phyloP scores from a whole-genome alignment of 2,329 filamentous ascomycete species.

The Scedosporium minutisporum region DNA sequence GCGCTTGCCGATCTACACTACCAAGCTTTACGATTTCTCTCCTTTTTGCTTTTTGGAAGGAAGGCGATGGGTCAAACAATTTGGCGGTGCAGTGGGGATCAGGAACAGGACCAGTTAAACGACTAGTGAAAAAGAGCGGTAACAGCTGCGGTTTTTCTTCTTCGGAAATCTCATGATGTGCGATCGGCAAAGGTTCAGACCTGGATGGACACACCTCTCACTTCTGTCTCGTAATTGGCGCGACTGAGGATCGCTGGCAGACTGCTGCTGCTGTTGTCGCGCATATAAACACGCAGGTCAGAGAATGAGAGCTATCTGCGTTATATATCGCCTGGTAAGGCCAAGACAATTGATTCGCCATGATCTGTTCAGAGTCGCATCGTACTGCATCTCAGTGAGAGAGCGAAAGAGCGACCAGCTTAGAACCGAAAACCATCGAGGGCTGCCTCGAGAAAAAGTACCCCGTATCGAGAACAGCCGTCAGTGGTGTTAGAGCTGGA shows the following conservation, averaged over 20 bases:
- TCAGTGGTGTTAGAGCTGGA: too few species aligned
- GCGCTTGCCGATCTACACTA: background rate
- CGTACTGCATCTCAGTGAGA: background rate
- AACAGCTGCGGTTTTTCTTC: background rate
- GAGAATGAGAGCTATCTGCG: background rate
- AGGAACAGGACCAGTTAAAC: background rate
- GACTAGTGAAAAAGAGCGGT: background rate
- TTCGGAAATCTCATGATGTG: background rate
- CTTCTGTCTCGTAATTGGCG: background rate
- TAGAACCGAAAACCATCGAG: too few species aligned
- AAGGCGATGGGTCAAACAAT: too few species aligned
- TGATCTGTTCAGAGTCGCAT: background rate
- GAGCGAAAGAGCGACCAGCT: background rate
- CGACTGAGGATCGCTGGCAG: background rate
- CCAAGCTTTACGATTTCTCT: too few species aligned
- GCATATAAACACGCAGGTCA: background rate
- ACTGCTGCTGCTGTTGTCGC: too few species aligned
- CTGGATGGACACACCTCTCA: background rate
- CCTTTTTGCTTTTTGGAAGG: too few species aligned
- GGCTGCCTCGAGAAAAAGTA: too few species aligned
- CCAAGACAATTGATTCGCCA: background rate
- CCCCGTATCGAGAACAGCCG: too few species aligned
- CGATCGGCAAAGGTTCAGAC: conserved; percentile 1
- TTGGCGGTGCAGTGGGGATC: too few species aligned
- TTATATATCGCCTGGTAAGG: background rate